Evolutionary conservation across 352 stramenopile species (phyloP), one percentile per base, ranked within the genome.

Genomic region (Blastocystis sp.): DNA sequence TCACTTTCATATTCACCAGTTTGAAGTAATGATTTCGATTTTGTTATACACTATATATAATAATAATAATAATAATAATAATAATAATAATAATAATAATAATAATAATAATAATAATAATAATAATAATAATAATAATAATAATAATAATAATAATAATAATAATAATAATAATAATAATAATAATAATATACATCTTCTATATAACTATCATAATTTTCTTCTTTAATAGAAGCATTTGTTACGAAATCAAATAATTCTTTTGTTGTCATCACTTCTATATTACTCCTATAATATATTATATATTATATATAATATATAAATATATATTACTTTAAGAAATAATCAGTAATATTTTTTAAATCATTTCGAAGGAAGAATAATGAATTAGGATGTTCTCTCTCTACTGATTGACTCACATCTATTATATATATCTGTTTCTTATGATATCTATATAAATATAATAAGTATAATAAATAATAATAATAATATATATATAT

Each of bases 311-410:
- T 65, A 66, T 33, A 67, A 70, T n/a, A n/a, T n/a, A n/a, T n/a
- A n/a, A n/a, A n/a, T n/a, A n/a, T n/a, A n/a, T n/a, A n/a, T n/a
- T 21, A 41, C 65, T 88, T 87, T 40, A 69, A 68, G 73, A 94
- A 96, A 69, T 91, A 97, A 57, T 93, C 84, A 59, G 89, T 93
- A 23, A 95, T 82, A 70, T 95, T 95, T 42, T 80, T 77, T 49
- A 80, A 91, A 75, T 98, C 91, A 65, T 93, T 95, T 27, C 86
- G 81, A 41, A 98, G 70, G 69, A 97, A 98, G 41, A 97, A 84
- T 41, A 92, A 74, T 0, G 89, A 86, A 24, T 82, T 84, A 19
- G 91, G 91, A 75, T 98, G 91, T 67, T 96, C 85, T 4, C 70
- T 91, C 69, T 97, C 88, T 7, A 98, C 91, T 24, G 86, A 93